Conservation (phyloP, 495 filamentous ascomycete species). For the Aspergillus ellipticus region DNA sequence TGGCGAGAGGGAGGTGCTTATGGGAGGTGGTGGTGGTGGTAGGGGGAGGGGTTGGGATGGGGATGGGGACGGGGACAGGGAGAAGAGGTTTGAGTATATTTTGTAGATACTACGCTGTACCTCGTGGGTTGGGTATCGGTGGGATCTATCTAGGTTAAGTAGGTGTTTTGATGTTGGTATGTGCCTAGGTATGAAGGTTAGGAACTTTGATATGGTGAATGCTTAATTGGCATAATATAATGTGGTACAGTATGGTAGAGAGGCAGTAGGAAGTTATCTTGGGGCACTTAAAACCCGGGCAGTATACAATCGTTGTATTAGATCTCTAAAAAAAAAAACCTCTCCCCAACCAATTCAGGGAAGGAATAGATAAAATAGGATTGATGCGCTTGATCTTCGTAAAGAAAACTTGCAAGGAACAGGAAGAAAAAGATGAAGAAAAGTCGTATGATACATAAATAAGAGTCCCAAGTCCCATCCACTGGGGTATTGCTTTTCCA, state of each 20-base stretch:
- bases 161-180: background rate
- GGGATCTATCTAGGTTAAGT: background rate
- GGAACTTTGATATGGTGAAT: background rate
- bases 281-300: too few species aligned
- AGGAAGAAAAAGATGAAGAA: background rate
- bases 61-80: constrained; percentile 22
- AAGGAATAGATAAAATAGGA: background rate
- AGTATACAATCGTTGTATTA: background rate
- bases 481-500: background rate
- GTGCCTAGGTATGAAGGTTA: background rate
- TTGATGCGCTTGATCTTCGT: background rate
- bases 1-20: constrained; percentile 38
- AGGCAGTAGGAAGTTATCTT: too few species aligned
- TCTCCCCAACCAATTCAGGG: too few species aligned
- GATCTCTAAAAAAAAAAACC: background rate
- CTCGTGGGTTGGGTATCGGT: background rate
- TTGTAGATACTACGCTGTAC: too few species aligned
- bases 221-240: background rate
- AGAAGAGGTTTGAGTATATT: constrained; percentile 32
- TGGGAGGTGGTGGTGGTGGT: constrained; percentile 29
- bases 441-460: background rate
- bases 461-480: background rate
- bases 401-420: background rate
- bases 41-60: constrained; percentile 32
- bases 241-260: too few species aligned